phyloP scores from a whole-genome alignment of 345 rosid species.

The Camelina neglecta region DNA sequence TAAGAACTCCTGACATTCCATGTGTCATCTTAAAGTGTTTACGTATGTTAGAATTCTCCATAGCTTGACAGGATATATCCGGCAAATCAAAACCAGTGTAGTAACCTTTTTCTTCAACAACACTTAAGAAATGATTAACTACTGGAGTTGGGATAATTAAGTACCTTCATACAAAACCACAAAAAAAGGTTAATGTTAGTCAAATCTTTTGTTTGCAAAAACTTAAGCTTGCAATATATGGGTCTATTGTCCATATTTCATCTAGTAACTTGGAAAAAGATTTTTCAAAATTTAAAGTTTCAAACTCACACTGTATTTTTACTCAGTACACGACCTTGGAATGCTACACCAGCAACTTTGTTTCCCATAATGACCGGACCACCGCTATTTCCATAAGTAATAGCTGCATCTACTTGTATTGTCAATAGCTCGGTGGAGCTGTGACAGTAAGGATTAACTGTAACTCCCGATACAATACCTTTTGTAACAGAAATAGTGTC shows the following conservation, averaged over 20 bases:
- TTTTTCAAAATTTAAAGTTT: too few species aligned
- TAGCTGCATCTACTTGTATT: conserved; percentile 79
- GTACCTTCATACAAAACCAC: conserved; percentile 49
- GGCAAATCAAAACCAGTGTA: conserved; percentile 66
- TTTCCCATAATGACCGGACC: conserved; percentile 77
- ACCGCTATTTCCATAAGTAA: conserved; percentile 74
- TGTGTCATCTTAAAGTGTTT: conserved; percentile 56
- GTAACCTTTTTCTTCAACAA: conserved; percentile 62
- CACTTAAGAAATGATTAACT: conserved; percentile 63
- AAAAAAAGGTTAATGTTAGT: too few species aligned
- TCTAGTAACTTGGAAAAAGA: not conserved
- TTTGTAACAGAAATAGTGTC: conserved; percentile 64
- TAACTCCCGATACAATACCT: conserved; percentile 56
- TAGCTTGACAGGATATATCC: conserved; percentile 69
- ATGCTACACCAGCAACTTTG: conserved; percentile 78
- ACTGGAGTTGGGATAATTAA: conserved; percentile 69
- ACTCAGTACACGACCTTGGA: conserved; percentile 8
- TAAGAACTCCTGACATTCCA: conserved; percentile 70
- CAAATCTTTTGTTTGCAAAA: too few species aligned
- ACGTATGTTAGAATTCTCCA: conserved; percentile 68
- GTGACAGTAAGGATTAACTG: conserved; percentile 63
- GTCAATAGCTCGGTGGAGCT: conserved; percentile 74
- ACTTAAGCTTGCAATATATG: too few species aligned
- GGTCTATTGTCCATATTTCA: not conserved
- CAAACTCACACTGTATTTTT: not conserved